Conservation (phyloP, 2,329 filamentous ascomycete species). For the Penicillium crustosum region DNA sequence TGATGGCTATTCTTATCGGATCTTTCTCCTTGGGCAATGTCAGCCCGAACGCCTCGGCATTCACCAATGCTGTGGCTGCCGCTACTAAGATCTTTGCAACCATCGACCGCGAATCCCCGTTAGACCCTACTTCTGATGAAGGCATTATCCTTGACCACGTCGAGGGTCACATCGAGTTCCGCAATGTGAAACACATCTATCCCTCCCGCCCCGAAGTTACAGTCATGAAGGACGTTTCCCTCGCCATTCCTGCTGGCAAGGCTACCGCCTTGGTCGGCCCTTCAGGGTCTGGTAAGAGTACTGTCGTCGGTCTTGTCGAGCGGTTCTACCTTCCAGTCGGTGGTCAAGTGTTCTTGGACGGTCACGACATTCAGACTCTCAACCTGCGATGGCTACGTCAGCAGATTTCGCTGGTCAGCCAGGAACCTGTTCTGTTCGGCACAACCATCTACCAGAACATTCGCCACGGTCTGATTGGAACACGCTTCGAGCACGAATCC, state of each 20-base stretch:
- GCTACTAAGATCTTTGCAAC: conserved; percentile 91
- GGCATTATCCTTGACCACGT: conserved; percentile 74
- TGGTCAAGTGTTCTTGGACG: conserved; percentile 77
- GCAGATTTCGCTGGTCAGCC: conserved; percentile 87
- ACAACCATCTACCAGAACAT: conserved; percentile 91
- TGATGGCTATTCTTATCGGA: conserved; percentile 89
- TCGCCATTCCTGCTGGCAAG: conserved; percentile 82
- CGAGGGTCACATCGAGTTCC: conserved; percentile 75
- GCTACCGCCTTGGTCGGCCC: conserved; percentile 91
- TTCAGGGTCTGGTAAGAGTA: conserved; percentile 92
- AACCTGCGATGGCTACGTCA: conserved; percentile 90
- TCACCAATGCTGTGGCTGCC: conserved; percentile 78
- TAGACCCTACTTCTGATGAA: conserved; percentile 70
- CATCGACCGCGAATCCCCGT: conserved; percentile 81
- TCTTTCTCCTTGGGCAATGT: conserved; percentile 89
- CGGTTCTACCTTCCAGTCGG: conserved; percentile 89
- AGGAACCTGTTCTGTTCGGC: conserved; percentile 87
- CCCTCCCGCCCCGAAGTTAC: conserved; percentile 87
- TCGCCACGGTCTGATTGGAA: conserved; percentile 84
- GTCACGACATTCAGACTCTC: conserved; percentile 73
- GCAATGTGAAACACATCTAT: conserved; percentile 87
- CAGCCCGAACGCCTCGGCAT: conserved; percentile 80
- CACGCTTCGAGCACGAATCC: conserved; percentile 66
- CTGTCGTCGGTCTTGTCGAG: conserved; percentile 88
- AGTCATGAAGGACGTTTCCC: conserved; percentile 79